phyloP scores from a whole-genome alignment of 495 filamentous ascomycete genomes.

The Penicillium pulvis region DNA sequence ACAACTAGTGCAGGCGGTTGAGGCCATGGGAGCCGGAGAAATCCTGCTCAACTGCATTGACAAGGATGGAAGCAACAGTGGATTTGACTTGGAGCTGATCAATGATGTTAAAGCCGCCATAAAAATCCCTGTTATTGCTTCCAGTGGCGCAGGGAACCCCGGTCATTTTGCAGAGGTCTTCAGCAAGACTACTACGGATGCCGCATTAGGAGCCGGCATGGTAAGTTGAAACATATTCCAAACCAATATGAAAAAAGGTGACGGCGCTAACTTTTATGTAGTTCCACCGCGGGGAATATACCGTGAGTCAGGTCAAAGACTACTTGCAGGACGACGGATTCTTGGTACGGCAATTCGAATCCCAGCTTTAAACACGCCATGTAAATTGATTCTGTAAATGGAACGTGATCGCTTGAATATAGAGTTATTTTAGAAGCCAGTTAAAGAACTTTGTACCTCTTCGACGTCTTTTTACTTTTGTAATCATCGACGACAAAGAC shows the following conservation, averaged over 20 bases:
- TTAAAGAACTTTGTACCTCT: not conserved
- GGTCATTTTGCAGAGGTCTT: slow-evolving; percentile 92
- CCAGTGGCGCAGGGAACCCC: slow-evolving; percentile 89
- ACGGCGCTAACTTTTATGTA: slow-evolving; percentile 31
- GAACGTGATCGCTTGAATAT: not conserved
- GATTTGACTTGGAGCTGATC: slow-evolving; percentile 93
- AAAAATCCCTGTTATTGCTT: slow-evolving; percentile 93
- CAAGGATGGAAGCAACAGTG: slow-evolving; percentile 91
- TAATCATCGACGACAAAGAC: no score
- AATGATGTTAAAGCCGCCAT: slow-evolving; percentile 79
- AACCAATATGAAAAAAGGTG: not conserved
- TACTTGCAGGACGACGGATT: slow-evolving; percentile 69
- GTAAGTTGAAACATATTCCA: slow-evolving; percentile 43
- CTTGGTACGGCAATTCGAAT: slow-evolving; percentile 74
- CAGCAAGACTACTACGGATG: slow-evolving; percentile 79
- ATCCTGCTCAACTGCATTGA: slow-evolving; percentile 97
- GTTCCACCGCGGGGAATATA: slow-evolving; percentile 95
- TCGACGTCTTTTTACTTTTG: no score
- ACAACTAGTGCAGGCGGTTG: slow-evolving; percentile 83
- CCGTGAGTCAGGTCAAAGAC: slow-evolving; percentile 92
- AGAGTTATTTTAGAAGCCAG: not conserved
- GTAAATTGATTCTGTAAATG: not conserved
- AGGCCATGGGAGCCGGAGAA: slow-evolving; percentile 95
- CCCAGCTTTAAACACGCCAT: slow-evolving; percentile 29
- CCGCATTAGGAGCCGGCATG: slow-evolving; percentile 93